phyloP scores from a whole-genome alignment of 2,329 filamentous ascomycete species.

The Xylaria sp. region DNA sequence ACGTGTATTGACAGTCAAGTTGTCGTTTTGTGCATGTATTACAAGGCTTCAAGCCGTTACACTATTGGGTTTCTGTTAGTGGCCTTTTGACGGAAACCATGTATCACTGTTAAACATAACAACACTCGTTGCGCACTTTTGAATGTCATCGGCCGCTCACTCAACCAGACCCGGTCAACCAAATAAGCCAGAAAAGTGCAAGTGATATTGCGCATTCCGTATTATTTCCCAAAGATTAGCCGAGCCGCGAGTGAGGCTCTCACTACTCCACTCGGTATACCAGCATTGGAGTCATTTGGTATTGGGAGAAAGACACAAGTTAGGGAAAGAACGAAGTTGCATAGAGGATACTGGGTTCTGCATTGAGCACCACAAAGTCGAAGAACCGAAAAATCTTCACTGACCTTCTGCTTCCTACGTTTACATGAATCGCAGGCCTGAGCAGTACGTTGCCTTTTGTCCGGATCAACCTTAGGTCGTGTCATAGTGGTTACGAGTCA shows the following conservation, averaged over 20 bases:
- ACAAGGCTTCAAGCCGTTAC: slow-evolving; percentile 68
- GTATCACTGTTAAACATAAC: slow-evolving; percentile 13
- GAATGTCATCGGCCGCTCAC: slow-evolving; percentile 8
- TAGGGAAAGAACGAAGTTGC: background rate
- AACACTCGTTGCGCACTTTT: background rate
- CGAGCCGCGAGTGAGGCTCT: slow-evolving; percentile 9
- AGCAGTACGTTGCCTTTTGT: slow-evolving; percentile 70
- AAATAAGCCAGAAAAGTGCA: slow-evolving; percentile 5
- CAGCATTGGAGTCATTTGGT: slow-evolving; percentile 17
- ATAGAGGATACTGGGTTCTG: slow-evolving; percentile 1
- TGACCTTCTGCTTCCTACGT: slow-evolving; percentile 73
- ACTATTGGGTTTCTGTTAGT: slow-evolving; percentile 54
- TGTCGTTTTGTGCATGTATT: slow-evolving; percentile 66
- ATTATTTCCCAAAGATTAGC: background rate
- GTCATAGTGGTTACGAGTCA: slow-evolving; percentile 53
- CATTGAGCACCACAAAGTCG: background rate
- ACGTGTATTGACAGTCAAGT: slow-evolving; percentile 57
- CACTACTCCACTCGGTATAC: slow-evolving; percentile 28
- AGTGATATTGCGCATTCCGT: background rate
- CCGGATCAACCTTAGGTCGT: slow-evolving; percentile 64
- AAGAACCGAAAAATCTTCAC: slow-evolving; percentile 38
- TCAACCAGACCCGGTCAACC: slow-evolving; percentile 2
- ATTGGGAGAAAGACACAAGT: slow-evolving; percentile 8
- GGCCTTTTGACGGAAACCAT: slow-evolving; percentile 32
- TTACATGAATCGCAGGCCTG: slow-evolving; percentile 74